Evolutionary conservation across 306 rosid genomes (phyloP).

Genomic region (Prunus campanulata): DNA sequence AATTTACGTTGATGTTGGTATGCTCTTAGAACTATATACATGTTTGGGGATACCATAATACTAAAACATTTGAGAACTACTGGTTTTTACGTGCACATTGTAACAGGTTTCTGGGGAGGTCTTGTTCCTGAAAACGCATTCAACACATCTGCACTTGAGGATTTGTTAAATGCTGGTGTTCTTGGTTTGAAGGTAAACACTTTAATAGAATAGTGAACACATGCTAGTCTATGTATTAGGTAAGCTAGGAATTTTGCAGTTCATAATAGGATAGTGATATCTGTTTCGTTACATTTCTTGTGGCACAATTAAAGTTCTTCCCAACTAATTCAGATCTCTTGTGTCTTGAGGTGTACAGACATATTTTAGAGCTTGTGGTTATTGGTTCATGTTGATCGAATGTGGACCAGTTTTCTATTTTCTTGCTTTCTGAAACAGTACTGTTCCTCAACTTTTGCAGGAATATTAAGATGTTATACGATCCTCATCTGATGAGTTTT

Average conservation of each 20-base stretch:
- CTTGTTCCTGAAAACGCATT: slow-evolving; percentile 90
- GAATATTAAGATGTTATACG: neutral
- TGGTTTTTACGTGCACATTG: slow-evolving; percentile 14
- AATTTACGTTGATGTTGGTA: slow-evolving; percentile 88
- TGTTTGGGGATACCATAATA: neutral
- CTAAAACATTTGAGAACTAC: neutral
- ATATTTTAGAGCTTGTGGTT: neutral
- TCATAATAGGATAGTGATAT: neutral
- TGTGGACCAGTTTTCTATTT: neutral
- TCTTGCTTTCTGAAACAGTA: neutral
- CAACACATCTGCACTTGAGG: slow-evolving; percentile 68
- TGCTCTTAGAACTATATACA: slow-evolving; percentile 21
- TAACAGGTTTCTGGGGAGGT: slow-evolving; percentile 98
- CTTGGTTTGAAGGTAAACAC: slow-evolving; percentile 82
- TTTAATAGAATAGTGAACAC: slow-evolving; percentile 1
- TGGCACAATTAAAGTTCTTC: neutral
- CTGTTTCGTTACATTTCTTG: neutral
- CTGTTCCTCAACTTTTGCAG: neutral
- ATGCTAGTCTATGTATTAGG: neutral
- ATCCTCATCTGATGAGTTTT: too few species aligned
- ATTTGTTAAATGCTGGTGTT: slow-evolving; percentile 79
- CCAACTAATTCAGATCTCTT: neutral
- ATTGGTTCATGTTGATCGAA: neutral
- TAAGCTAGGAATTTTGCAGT: too few species aligned
- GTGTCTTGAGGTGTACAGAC: neutral